Evolutionary conservation across 1,284 basidiomycete genomes (phyloP).

Genomic region (Flammula alnicola): DNA sequence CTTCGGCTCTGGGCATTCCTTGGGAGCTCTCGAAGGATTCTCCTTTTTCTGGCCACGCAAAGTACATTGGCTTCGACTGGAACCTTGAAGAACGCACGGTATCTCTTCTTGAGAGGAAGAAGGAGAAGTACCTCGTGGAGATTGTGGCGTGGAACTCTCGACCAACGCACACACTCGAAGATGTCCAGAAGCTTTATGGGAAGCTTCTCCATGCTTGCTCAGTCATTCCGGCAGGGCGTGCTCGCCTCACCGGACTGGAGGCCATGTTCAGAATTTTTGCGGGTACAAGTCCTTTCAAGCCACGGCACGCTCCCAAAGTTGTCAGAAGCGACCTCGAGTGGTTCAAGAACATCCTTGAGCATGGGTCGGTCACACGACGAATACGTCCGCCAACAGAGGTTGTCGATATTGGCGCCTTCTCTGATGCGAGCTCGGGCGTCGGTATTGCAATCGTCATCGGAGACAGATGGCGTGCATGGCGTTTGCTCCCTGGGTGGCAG

Average conservation of each 20-base stretch:
- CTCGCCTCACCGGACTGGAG: conserved; percentile 37
- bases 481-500: conserved; percentile 38
- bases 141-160: conserved; percentile 24
- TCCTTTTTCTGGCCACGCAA: conserved; percentile 26
- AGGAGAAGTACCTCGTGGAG: conserved; percentile 29
- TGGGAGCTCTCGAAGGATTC: conserved; percentile 37
- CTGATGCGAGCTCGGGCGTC: conserved; percentile 45
- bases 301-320: conserved; percentile 14
- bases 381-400: conserved; percentile 35
- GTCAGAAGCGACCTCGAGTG: conserved; percentile 37
- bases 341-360: conserved; percentile 36
- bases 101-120: conserved; percentile 29
- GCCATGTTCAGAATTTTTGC: conserved; percentile 18
- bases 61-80: conserved; percentile 41
- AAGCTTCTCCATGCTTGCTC: conserved; percentile 36
- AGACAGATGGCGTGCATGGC: conserved; percentile 39
- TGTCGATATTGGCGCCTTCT: conserved; percentile 38
- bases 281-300: conserved; percentile 21
- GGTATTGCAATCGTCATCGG: conserved; percentile 43
- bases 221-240: conserved; percentile 32
- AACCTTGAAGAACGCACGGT: conserved; percentile 29
- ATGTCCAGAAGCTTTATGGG: conserved; percentile 37
- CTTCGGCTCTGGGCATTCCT: conserved; percentile 32
- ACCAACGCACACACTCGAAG: conserved; percentile 26
- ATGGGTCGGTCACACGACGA: conserved; percentile 14